Conservation (phyloP, 345 rosid genomes). For the Corchorus capsularis region DNA sequence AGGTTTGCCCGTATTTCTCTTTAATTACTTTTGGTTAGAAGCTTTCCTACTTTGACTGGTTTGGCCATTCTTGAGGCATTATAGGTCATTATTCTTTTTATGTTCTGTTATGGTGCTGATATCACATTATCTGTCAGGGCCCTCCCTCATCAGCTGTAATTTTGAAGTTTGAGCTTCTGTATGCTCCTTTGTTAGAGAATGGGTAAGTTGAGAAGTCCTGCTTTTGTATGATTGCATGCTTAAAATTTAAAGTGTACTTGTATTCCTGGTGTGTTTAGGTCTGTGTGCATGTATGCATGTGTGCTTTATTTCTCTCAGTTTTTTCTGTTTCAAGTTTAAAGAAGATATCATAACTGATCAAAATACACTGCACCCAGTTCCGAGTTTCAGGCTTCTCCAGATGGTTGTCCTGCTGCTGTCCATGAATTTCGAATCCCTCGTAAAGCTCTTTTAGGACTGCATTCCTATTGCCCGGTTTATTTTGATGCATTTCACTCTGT, state of each 20-base stretch:
- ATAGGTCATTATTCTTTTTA: not conserved
- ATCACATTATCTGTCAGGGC: conserved; percentile 44
- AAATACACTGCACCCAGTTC: conserved; percentile 42
- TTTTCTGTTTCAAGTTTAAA: conserved; percentile 9
- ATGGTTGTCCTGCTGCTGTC: conserved; percentile 62
- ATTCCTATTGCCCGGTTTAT: conserved; percentile 91
- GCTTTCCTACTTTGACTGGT: not conserved
- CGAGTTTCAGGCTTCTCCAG: conserved; percentile 51
- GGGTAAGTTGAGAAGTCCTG: conserved; percentile 39
- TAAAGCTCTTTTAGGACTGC: conserved; percentile 89
- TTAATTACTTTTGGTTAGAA: not conserved
- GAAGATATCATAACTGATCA: not conserved
- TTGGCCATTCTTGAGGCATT: conserved; percentile 1
- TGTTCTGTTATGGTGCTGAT: conserved; percentile 17
- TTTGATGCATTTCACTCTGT: conserved; percentile 86
- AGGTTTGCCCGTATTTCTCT: not conserved
- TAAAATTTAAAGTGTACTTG: not conserved
- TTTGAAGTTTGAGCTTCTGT: conserved; percentile 91
- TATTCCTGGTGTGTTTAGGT: not conserved
- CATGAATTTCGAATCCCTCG: conserved; percentile 93
- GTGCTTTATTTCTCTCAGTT: not conserved
- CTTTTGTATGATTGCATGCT: no score
- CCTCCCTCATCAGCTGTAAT: conserved; percentile 73
- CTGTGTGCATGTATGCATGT: not conserved
- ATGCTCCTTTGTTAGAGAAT: conserved; percentile 59